phyloP scores from a whole-genome alignment of 23 red algal species.

The Gracilaria domingensis region DNA sequence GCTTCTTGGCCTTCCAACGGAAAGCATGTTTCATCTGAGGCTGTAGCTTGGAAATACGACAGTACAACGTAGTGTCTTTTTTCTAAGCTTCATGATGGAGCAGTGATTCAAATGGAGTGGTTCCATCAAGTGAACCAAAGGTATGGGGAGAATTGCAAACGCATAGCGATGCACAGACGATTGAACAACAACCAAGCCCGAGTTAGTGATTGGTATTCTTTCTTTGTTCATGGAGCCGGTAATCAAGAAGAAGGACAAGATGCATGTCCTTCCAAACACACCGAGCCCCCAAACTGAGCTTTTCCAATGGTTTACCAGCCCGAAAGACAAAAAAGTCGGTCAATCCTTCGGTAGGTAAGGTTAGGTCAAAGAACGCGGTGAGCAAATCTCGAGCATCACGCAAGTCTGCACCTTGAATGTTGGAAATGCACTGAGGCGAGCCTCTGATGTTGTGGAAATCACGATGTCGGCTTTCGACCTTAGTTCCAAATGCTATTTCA shows the following conservation, averaged over 20 bases:
- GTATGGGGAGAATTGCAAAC: conserved; percentile 11
- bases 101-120: neutral
- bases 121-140: conserved; percentile 21
- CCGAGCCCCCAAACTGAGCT: conserved; percentile 83
- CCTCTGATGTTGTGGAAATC: conserved; percentile 95
- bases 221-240: conserved; percentile 63
- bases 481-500: conserved; percentile 90
- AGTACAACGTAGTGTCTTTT: too few relatives aligned
- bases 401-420: conserved; percentile 71
- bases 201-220: conserved; percentile 38
- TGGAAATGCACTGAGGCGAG: conserved; percentile 85
- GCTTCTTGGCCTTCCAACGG: too few relatives aligned
- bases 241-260: conserved; percentile 55
- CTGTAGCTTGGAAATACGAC: too few relatives aligned
- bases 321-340: conserved; percentile 87
- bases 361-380: conserved; percentile 90
- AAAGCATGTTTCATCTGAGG: too few relatives aligned
- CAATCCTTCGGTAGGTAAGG: conserved; percentile 79
- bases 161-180: conserved; percentile 16
- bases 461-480: conserved; percentile 72
- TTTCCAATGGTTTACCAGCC: conserved; percentile 63
- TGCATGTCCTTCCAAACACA: conserved; percentile 84
- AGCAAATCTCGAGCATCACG: conserved; percentile 86
- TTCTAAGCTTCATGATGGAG: too few relatives aligned
- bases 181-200: neutral